Evolutionary conservation across 1,284 basidiomycete genomes (phyloP).

Genomic region (Acaromyces ingoldii): DNA sequence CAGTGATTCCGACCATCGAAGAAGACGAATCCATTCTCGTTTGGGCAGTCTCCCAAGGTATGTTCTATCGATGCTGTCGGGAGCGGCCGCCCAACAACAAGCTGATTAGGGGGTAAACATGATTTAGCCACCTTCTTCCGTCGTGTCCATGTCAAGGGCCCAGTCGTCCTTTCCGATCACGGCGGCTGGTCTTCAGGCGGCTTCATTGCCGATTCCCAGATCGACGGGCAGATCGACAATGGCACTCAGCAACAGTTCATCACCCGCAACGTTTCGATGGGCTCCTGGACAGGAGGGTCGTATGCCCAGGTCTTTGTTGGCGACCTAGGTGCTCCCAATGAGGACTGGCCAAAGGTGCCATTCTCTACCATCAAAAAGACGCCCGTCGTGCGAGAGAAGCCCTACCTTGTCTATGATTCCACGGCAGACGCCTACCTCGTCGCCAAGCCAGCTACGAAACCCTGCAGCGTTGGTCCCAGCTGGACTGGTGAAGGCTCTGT

Average conservation of each 20-base stretch:
- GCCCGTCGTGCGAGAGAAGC: conserved; percentile 4
- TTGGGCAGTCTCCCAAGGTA: conserved; percentile 4
- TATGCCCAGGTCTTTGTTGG: conserved; percentile 7
- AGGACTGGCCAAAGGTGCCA: conserved; percentile 5
- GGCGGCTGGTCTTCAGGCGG: conserved; percentile 1
- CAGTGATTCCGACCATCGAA: neutral
- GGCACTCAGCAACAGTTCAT: conserved; percentile 7
- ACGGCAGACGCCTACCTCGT: too few relatives aligned
- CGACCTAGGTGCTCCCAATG: neutral
- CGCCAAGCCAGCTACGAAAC: neutral
- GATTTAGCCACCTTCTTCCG: neutral
- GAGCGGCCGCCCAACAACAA: too few relatives aligned
- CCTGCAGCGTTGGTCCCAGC: neutral
- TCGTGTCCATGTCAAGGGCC: conserved; percentile 1
- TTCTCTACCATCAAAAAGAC: conserved; percentile 3
- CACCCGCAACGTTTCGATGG: neutral
- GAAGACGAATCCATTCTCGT: conserved; percentile 1
- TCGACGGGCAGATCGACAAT: conserved; percentile 1
- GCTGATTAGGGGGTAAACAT: neutral
- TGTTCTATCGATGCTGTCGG: too few relatives aligned
- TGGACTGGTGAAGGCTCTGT: too few relatives aligned
- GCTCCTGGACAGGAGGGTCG: neutral
- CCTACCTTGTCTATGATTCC: neutral
- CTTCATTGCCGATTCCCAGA: conserved; percentile 1
- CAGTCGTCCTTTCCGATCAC: neutral